A percentile compares a stretch with the other conserved stretches of the same genome.
These are phyloP conservation scores for Fusarium papillatum DNA, from an alignment of 2,329 filamentous ascomycete genomes.

Conservation along the genomic window DNA sequence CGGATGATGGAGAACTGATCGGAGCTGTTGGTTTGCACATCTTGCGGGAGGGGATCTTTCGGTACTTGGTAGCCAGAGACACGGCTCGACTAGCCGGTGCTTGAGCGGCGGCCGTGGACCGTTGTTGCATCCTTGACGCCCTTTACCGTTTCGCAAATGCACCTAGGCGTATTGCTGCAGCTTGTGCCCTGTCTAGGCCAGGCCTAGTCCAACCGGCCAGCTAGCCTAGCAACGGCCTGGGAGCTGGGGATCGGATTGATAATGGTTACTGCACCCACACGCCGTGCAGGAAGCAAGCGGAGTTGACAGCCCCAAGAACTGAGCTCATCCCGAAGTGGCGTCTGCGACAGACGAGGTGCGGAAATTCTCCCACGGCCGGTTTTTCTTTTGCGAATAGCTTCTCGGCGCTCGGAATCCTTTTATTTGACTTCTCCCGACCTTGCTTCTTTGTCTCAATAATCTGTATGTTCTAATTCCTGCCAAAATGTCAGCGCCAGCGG, in stretches of 20 bases:
- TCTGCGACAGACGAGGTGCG: conserved; percentile 7
- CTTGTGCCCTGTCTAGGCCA: conserved; percentile 8
- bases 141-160: conserved; percentile 1
- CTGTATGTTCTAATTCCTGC: neutral
- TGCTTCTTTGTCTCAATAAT: neutral
- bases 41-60: conserved; percentile 21
- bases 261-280: conserved; percentile 2
- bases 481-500: conserved; percentile 33
- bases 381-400: conserved; percentile 40
- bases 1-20: neutral
- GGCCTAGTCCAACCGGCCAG: neutral
- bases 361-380: conserved; percentile 14
- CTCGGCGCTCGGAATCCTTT: neutral
- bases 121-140: conserved; percentile 17
- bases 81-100: conserved; percentile 10
- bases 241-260: conserved; percentile 20
- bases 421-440: conserved; percentile 2
- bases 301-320: conserved; percentile 1
- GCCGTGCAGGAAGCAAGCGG: conserved; percentile 9
- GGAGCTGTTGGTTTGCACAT: conserved; percentile 23
- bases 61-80: conserved; percentile 1
- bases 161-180: conserved; percentile 9
- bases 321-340: conserved; percentile 25
- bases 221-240: conserved; percentile 12
- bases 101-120: neutral